A percentile compares a stretch with the other conserved stretches of the same genome.
Conservation (phyloP, 2,329 filamentous ascomycete species). For the Alternaria metachromatica region DNA sequence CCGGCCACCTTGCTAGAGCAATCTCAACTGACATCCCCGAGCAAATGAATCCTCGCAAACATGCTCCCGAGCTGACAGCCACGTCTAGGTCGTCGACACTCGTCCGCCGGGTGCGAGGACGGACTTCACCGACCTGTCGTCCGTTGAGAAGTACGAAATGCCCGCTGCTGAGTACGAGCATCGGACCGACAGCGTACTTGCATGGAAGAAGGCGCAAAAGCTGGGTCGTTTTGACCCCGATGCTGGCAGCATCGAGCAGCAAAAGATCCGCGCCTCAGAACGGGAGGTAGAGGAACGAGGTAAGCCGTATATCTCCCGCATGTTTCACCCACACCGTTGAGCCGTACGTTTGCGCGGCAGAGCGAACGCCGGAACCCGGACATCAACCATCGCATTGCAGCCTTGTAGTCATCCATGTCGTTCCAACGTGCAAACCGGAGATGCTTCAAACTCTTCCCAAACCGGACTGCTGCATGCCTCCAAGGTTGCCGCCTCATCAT, state of each 20-base stretch:
- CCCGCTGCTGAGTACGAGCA: constrained; percentile 85
- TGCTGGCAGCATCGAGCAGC: constrained; percentile 74
- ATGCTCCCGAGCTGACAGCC: constrained; percentile 30
- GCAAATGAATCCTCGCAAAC: constrained; percentile 19
- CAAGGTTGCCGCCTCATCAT: constrained; percentile 3
- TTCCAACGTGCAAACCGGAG: constrained; percentile 8
- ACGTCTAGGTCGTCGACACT: constrained; percentile 74
- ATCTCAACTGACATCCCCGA: constrained; percentile 16
- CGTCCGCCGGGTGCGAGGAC: constrained; percentile 76
- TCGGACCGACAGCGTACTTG: constrained; percentile 85
- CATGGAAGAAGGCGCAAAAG: constrained; percentile 95
- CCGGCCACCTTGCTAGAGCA: constrained; percentile 8
- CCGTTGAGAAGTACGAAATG: constrained; percentile 89
- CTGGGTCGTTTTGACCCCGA: constrained; percentile 94
- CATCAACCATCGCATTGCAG: constrained; percentile 8
- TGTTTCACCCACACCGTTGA: constrained; percentile 15
- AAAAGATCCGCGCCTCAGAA: constrained; percentile 71
- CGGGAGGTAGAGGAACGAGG: constrained; percentile 74
- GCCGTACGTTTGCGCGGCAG: constrained; percentile 25
- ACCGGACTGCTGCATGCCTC: constrained; percentile 23
- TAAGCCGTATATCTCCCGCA: constrained; percentile 46
- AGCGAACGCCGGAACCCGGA: constrained; percentile 10
- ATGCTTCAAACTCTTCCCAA: constrained; percentile 28
- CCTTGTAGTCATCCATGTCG: constrained; percentile 12
- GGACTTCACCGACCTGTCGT: constrained; percentile 81